Conservation (phyloP, 2,329 filamentous ascomycete genomes). For the Furcasterigmium furcatum region DNA sequence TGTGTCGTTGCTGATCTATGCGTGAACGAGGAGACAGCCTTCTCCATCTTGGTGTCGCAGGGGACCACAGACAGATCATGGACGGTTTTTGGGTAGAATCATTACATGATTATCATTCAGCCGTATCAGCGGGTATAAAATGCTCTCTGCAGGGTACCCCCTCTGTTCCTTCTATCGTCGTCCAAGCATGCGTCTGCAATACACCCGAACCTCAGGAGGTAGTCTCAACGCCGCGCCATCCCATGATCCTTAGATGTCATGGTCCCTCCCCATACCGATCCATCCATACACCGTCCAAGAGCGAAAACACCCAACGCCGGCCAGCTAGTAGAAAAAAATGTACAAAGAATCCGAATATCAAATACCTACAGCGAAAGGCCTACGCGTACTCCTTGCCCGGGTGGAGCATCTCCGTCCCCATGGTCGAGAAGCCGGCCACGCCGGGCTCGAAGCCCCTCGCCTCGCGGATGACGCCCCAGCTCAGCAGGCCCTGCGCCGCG, state of each 20-base stretch:
- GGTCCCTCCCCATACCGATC: too few relatives aligned
- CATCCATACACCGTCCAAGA: too few relatives aligned
- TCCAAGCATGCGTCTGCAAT: too few relatives aligned
- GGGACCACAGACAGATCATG: not conserved
- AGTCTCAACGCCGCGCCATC: too few relatives aligned
- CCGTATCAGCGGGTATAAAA: not conserved
- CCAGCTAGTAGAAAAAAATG: not conserved
- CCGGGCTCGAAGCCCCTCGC: not conserved
- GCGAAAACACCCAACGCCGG: too few relatives aligned
- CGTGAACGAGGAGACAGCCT: too few relatives aligned
- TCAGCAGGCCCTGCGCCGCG: not conserved
- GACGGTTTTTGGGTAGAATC: not conserved
- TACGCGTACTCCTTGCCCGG: not conserved
- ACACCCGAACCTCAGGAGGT: not conserved
- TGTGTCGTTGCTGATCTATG: too few relatives aligned
- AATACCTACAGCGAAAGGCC: not conserved
- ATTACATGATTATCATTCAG: not conserved
- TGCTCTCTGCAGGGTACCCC: too few relatives aligned
- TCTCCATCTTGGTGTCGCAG: too few relatives aligned
- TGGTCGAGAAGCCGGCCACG: not conserved
- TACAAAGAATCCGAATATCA: not conserved
- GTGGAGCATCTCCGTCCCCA: not conserved
- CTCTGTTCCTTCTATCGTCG: constrained; percentile 1
- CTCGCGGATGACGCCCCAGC: not conserved
- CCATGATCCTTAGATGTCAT: too few relatives aligned